phyloP scores from a whole-genome alignment of 2,329 filamentous ascomycete species.

The Botrytis hyacinthi region DNA sequence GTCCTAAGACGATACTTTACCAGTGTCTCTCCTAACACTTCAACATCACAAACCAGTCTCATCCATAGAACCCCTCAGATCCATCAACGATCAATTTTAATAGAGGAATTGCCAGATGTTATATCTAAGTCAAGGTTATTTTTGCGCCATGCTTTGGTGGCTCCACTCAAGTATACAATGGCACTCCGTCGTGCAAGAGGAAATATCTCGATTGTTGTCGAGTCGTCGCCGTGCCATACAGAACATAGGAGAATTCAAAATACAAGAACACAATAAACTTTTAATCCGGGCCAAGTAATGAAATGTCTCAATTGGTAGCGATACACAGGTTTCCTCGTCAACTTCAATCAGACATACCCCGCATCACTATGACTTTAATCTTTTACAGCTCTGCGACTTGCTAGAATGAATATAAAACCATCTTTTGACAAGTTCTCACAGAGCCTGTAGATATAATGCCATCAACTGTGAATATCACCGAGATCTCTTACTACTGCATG shows the following conservation, averaged over 20 bases:
- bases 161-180: background rate
- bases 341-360: background rate
- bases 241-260: too few relatives aligned
- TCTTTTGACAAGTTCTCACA: fast-evolving
- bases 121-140: background rate
- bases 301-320: background rate
- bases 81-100: fast-evolving
- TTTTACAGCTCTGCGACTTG: background rate
- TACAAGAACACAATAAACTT: fast-evolving
- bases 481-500: background rate
- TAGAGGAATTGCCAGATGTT: fast-evolving
- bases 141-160: background rate
- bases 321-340: background rate
- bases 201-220: background rate
- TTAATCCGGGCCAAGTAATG: background rate
- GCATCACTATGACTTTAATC: too few relatives aligned
- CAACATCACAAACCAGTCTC: background rate
- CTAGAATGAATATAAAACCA: background rate
- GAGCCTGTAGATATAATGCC: background rate
- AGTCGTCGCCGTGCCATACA: background rate
- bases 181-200: too few relatives aligned
- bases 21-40: background rate
- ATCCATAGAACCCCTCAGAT: background rate
- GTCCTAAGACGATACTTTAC: background rate
- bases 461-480: background rate